Conservation (phyloP, 257 asterid species). For the Cruciata laevipes region DNA sequence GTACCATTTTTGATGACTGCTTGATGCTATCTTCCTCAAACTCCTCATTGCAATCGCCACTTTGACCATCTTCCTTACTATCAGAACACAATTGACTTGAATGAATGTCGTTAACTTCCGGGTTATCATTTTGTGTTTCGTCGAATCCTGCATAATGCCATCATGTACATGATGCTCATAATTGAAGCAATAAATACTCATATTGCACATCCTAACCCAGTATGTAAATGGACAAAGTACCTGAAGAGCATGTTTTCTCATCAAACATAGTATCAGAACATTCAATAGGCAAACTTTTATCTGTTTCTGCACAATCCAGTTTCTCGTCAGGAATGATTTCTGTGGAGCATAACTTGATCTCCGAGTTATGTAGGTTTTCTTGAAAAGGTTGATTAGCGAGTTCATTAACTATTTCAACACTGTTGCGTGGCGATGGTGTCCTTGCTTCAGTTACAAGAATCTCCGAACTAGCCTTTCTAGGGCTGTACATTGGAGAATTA, state of each 20-base stretch:
- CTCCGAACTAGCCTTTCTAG: conserved; percentile 40
- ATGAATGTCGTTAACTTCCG: conserved; percentile 30
- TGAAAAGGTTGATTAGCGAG: conserved; percentile 17
- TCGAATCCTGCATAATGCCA: conserved; percentile 25
- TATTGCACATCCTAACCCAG: background rate
- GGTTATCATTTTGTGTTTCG: conserved; percentile 23
- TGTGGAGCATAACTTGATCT: conserved; percentile 24
- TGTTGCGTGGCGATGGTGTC: conserved; percentile 39
- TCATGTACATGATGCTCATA: background rate
- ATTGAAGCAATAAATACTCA: conserved; percentile 13
- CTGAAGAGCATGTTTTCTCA: conserved; percentile 30
- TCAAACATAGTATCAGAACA: conserved; percentile 24
- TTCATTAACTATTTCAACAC: conserved; percentile 23
- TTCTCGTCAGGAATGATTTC: conserved; percentile 27
- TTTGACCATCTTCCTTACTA: conserved; percentile 24
- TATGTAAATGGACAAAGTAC: conserved; percentile 27
- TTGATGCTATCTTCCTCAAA: conserved; percentile 30
- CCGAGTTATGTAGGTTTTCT: conserved; percentile 32
- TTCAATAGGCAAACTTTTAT: conserved; percentile 16
- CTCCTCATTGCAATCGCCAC: conserved; percentile 28
- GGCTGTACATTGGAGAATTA: conserved; percentile 56
- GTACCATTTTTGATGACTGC: conserved; percentile 32
- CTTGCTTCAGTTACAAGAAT: conserved; percentile 34
- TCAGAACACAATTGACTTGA: conserved; percentile 21
- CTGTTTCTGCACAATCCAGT: conserved; percentile 21